phyloP scores from a whole-genome alignment of 768 basidiomycete species.

The Trametes maxima region DNA sequence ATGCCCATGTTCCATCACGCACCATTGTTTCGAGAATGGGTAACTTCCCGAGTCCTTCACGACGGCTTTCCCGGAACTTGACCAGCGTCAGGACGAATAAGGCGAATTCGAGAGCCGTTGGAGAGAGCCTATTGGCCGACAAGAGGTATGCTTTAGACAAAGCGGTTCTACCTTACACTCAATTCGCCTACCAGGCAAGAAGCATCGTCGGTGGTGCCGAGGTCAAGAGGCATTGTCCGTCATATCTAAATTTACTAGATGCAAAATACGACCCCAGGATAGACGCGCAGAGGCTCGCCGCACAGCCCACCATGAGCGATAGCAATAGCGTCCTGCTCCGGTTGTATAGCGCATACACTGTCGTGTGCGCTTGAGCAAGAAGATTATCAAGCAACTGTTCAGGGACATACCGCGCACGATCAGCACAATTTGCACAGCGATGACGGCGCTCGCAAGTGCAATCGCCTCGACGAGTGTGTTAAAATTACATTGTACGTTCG shows the following conservation, averaged over 20 bases:
- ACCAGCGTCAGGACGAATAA: constrained; percentile 14
- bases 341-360: constrained; percentile 12
- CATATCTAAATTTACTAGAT: not conserved
- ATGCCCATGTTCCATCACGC: constrained; percentile 22
- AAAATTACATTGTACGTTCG: not conserved
- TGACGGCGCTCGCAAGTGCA: not conserved
- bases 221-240: not conserved
- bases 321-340: not conserved
- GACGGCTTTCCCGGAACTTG: constrained; percentile 4
- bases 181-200: not conserved
- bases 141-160: not conserved
- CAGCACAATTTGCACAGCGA: constrained; percentile 13
- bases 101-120: constrained; percentile 4
- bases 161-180: not conserved
- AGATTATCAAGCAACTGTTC: too few relatives aligned
- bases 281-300: not conserved
- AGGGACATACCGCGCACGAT: constrained; percentile 9
- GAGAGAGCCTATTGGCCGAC: not conserved
- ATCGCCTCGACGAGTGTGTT: not conserved
- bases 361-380: too few relatives aligned
- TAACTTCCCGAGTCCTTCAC: not conserved
- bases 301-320: not conserved
- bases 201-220: not conserved
- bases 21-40: constrained; percentile 4
- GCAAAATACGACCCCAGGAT: not conserved